Conservation (phyloP, 192 early-diverging fungal species). For the Backusella mclennaniae region DNA sequence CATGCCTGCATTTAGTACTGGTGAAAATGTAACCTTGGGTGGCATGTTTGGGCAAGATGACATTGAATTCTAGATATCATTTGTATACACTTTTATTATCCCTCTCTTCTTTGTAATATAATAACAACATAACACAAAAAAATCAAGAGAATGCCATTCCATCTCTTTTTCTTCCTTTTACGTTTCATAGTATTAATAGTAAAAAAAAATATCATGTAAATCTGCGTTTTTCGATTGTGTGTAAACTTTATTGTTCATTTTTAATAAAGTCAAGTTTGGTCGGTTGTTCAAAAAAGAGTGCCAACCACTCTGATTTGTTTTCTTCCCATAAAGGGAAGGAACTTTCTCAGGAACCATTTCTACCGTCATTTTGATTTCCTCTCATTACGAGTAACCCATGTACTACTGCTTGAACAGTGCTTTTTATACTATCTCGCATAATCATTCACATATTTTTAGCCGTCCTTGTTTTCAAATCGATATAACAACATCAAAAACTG, state of each 20-base stretch:
- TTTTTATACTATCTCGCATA: too few species aligned
- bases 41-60: slow-evolving; percentile 54
- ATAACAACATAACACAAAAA: background rate
- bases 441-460: too few species aligned
- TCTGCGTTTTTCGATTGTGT: background rate
- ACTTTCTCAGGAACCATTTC: background rate
- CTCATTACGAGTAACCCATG: background rate
- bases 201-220: background rate
- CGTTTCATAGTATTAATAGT: background rate
- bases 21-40: slow-evolving; percentile 86
- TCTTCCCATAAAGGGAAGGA: too few species aligned
- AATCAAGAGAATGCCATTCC: background rate
- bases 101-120: background rate
- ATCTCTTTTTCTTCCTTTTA: background rate
- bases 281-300: background rate
- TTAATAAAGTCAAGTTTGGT: background rate
- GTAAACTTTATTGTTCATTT: too few species aligned
- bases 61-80: slow-evolving; percentile 25
- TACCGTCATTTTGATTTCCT: background rate
- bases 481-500: too few species aligned
- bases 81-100: background rate
- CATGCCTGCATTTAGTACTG: slow-evolving; percentile 95
- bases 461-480: too few species aligned
- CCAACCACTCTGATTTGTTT: background rate
- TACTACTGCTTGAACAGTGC: too few species aligned